phyloP scores from a whole-genome alignment of 2,329 filamentous ascomycete genomes.

The Verticillium isaacii region DNA sequence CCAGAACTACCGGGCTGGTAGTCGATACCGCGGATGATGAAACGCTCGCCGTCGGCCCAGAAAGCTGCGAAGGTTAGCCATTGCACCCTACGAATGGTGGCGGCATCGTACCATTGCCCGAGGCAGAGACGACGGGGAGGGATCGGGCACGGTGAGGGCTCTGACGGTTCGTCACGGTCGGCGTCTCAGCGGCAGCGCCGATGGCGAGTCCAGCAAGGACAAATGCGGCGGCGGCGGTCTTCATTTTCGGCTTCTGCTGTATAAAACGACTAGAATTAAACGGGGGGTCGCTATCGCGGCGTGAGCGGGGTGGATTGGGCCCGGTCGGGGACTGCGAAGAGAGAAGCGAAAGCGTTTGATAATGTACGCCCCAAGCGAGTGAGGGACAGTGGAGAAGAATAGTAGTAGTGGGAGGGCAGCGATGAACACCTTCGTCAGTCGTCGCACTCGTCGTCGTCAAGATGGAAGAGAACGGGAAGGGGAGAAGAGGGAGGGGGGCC shows the following conservation, averaged over 20 bases:
- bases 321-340: neutral
- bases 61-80: constrained; percentile 39
- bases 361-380: neutral
- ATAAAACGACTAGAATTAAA: neutral
- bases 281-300: neutral
- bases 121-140: constrained; percentile 45
- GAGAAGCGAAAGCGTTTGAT: neutral
- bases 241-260: neutral
- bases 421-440: neutral
- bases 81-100: too few species aligned
- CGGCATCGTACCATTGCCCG: constrained; percentile 40
- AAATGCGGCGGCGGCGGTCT: constrained; percentile 32
- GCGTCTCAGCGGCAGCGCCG: constrained; percentile 40
- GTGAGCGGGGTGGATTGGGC: neutral
- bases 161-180: constrained; percentile 14
- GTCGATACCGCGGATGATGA: constrained; percentile 57
- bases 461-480: neutral
- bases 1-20: constrained; percentile 58
- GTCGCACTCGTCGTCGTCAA: neutral
- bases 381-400: neutral
- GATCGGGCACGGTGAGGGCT: constrained; percentile 45
- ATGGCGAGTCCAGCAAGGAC: constrained; percentile 40
- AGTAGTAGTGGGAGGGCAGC: neutral
- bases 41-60: constrained; percentile 46
- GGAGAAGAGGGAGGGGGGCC: neutral